Percentiles rank a stretch among this genome's conserved stretches.
Conservation (phyloP, 495 filamentous ascomycete genomes). For the Entonaema liquescens region DNA sequence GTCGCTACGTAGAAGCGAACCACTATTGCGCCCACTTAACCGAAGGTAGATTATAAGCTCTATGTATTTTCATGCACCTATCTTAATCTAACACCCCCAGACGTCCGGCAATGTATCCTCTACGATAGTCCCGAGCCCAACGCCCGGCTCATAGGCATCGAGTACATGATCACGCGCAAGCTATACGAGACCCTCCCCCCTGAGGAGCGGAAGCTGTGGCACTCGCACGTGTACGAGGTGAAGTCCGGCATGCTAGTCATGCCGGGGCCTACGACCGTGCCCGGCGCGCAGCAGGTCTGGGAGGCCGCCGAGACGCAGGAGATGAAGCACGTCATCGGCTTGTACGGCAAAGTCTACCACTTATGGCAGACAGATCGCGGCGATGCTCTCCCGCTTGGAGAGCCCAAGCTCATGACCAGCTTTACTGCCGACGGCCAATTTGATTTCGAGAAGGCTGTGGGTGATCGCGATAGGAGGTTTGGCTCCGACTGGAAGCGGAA, state of each 20-base stretch:
- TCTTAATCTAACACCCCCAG: conserved; percentile 35
- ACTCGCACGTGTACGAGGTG: conserved; percentile 85
- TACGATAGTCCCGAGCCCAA: conserved; percentile 74
- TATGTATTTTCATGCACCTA: neutral
- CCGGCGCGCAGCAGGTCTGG: conserved; percentile 67
- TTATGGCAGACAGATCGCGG: conserved; percentile 90
- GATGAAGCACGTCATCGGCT: conserved; percentile 73
- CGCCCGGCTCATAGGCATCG: conserved; percentile 82
- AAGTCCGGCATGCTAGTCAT: conserved; percentile 87
- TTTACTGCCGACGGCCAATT: conserved; percentile 66
- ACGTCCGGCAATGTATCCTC: conserved; percentile 80
- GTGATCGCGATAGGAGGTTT: conserved; percentile 72
- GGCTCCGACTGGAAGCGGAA: conserved; percentile 68
- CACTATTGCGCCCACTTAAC: conserved; percentile 88
- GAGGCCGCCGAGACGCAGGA: conserved; percentile 79
- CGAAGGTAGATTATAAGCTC: conserved; percentile 54
- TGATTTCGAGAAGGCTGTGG: conserved; percentile 66
- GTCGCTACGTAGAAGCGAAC: conserved; percentile 76
- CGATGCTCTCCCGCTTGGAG: conserved; percentile 75
- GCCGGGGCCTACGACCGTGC: conserved; percentile 66
- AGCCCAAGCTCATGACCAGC: conserved; percentile 81
- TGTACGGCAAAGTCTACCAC: conserved; percentile 93
- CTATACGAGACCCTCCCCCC: conserved; percentile 71
- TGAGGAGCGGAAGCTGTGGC: conserved; percentile 79
- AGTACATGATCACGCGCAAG: conserved; percentile 86